Conservation (phyloP, 2,329 filamentous ascomycete species). For the Fusarium cicatricum region DNA sequence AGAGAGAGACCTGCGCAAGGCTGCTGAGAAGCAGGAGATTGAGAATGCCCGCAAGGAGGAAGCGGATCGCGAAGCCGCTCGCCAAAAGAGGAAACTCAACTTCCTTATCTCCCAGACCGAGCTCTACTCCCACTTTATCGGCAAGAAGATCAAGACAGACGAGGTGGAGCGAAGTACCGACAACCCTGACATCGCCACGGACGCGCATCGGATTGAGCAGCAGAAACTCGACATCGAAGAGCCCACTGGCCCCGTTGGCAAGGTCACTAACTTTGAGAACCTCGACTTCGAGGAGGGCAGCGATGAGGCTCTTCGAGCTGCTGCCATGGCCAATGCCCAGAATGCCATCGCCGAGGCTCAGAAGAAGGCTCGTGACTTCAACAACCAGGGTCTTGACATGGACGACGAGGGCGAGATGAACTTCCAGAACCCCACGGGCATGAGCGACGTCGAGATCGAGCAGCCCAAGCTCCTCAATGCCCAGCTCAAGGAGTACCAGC, state of each 20-base stretch:
- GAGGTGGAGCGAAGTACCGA: constrained; percentile 92
- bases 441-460: constrained; percentile 92
- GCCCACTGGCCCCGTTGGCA: constrained; percentile 64
- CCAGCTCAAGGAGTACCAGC: constrained; percentile 96
- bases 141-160: constrained; percentile 98
- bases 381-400: constrained; percentile 73
- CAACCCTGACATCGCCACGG: constrained; percentile 73
- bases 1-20: constrained; percentile 91
- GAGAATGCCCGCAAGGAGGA: constrained; percentile 97
- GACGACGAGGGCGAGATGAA: constrained; percentile 98
- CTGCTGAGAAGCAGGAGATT: constrained; percentile 93
- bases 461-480: constrained; percentile 94
- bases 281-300: constrained; percentile 97
- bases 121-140: constrained; percentile 98
- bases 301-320: constrained; percentile 79
- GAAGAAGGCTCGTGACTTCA: constrained; percentile 91
- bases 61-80: constrained; percentile 94
- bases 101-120: constrained; percentile 99
- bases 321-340: constrained; percentile 94
- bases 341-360: constrained; percentile 95
- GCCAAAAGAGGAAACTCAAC: constrained; percentile 98
- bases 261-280: constrained; percentile 93
- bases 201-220: constrained; percentile 52
- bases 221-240: constrained; percentile 60
- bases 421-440: constrained; percentile 96